Evolutionary conservation across 192 early-diverging fungal genomes (phyloP).

Genomic region (Gaertneriomyces semiglobifer): DNA sequence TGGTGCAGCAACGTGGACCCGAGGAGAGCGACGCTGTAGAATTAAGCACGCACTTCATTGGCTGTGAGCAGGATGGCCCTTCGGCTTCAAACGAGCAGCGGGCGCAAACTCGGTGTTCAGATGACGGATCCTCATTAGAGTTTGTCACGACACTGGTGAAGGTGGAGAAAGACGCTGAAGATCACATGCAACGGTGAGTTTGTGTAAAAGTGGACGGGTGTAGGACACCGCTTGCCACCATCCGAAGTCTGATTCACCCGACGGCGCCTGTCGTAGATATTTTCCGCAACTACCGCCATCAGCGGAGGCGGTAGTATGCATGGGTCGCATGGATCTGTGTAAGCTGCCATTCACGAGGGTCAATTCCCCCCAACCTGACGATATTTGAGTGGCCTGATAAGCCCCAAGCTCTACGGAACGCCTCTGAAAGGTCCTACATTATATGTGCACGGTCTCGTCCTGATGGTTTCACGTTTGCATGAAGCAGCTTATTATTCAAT

Average conservation of each 20-base stretch:
- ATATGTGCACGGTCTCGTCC: too few species aligned
- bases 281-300: slow-evolving; percentile 21
- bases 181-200: slow-evolving; percentile 11
- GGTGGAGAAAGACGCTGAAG: slow-evolving; percentile 18
- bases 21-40: slow-evolving; percentile 7
- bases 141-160: slow-evolving; percentile 23
- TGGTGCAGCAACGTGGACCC: slow-evolving; percentile 14
- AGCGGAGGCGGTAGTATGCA: slow-evolving; percentile 12
- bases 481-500: too few species aligned
- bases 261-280: background rate
- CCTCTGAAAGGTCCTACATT: too few species aligned
- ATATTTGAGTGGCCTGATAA: too few species aligned
- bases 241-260: background rate
- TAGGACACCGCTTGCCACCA: background rate
- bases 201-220: background rate
- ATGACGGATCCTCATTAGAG: background rate
- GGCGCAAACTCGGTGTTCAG: background rate
- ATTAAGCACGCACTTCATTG: slow-evolving; percentile 3
- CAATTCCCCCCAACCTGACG: background rate
- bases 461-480: too few species aligned
- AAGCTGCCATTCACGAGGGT: slow-evolving; percentile 4
- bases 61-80: slow-evolving; percentile 8
- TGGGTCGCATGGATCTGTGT: slow-evolving; percentile 19
- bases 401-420: too few species aligned
- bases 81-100: background rate